A percentile compares a stretch with the other conserved stretches of the same genome.
These are phyloP conservation scores for Magnaporthales sp. DNA, from an alignment of 2,329 filamentous ascomycete genomes.

Conservation along the genomic window DNA sequence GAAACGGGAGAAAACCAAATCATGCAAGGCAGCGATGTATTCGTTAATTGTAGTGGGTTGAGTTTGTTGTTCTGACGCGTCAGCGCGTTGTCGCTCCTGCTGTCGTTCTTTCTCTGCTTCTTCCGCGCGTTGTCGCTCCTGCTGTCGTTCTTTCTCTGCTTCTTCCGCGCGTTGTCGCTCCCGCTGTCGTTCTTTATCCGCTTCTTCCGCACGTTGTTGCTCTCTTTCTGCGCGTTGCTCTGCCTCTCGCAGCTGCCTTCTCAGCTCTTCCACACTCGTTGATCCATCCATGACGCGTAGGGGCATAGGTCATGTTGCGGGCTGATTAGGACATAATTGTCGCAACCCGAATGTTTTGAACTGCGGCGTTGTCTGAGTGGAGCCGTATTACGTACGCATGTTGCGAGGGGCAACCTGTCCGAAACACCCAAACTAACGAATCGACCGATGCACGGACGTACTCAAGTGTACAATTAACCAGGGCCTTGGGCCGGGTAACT, in stretches of 20 bases:
- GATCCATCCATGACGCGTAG: not conserved
- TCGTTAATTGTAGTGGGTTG: not conserved
- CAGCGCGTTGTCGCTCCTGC: not conserved
- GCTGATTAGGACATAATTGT: not conserved
- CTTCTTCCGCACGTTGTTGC: not conserved
- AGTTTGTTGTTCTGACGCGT: not conserved
- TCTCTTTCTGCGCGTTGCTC: not conserved
- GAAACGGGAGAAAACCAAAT: not conserved
- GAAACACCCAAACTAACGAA: not conserved
- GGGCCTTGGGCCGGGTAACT: not conserved
- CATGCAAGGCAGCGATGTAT: not conserved
- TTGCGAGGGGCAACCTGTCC: not conserved
- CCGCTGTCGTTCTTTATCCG: no score
- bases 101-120: no score
- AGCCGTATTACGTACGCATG: not conserved
- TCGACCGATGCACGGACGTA: not conserved
- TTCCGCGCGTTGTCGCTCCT: not conserved
- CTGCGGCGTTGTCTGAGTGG: not conserved
- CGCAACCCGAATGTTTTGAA: not conserved
- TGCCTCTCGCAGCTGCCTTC: not conserved
- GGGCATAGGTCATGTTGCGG: not conserved
- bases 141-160: not conserved
- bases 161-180: not conserved
- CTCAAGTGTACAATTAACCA: not conserved
- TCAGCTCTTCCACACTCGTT: not conserved